Evolutionary conservation across 345 rosid species (phyloP).

Genomic region (Barbarea vulgaris): DNA sequence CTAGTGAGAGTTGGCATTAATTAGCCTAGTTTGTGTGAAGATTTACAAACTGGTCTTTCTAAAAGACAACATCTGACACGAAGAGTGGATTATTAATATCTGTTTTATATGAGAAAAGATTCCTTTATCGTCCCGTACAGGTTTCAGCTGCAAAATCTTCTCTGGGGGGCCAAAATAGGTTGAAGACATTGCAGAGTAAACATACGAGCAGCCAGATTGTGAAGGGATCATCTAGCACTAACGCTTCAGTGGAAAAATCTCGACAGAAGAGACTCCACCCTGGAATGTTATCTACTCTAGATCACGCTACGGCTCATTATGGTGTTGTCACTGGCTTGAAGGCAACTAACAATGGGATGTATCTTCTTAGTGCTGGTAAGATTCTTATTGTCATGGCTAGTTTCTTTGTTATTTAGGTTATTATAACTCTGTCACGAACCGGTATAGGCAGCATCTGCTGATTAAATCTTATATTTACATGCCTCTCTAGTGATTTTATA

Average conservation of each 20-base stretch:
- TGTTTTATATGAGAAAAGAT: not conserved
- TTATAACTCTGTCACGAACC: slow-evolving; percentile 15
- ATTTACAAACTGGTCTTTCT: not conserved
- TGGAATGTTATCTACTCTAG: slow-evolving; percentile 78
- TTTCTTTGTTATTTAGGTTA: slow-evolving; percentile 8
- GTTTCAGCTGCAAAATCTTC: slow-evolving; percentile 51
- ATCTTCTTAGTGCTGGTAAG: slow-evolving; percentile 94
- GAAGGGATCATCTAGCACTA: slow-evolving; percentile 58
- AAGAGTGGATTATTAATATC: slow-evolving; percentile 5
- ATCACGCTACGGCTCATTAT: slow-evolving; percentile 92
- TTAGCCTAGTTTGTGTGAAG: not conserved
- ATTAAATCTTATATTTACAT: not conserved
- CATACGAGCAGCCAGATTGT: slow-evolving; percentile 54
- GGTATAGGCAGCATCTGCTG: not conserved
- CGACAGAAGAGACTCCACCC: slow-evolving; percentile 76
- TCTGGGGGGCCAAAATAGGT: slow-evolving; percentile 50
- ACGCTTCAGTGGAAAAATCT: slow-evolving; percentile 56
- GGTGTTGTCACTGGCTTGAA: slow-evolving; percentile 90
- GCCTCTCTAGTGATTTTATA: not conserved
- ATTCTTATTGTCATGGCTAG: slow-evolving; percentile 10
- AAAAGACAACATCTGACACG: slow-evolving; percentile 19
- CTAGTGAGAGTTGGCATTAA: not conserved
- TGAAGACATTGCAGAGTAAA: slow-evolving; percentile 50
- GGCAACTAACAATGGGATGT: slow-evolving; percentile 86
- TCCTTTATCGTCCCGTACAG: slow-evolving; percentile 40